Evolutionary conservation across 140 eudicot genomes (phyloP), one percentile per base, ranked within the genome.

Genomic region (Senecio squalidus): DNA sequence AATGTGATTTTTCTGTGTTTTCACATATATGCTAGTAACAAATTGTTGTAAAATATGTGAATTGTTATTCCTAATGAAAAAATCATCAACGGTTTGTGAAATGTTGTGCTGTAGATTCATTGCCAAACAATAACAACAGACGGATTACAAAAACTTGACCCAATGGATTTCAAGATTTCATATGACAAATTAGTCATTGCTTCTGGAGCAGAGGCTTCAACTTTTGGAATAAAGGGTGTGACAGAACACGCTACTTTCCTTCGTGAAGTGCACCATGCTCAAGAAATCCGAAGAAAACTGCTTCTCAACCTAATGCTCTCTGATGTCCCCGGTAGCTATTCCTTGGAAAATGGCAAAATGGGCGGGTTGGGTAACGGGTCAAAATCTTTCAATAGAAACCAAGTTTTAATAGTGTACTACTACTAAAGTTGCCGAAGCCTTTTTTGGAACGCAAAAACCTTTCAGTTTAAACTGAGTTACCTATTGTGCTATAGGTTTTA

Each of bases 191-290:
- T 92, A 60, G 82, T 92, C 18, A 76, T 92, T 34, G 98, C 95
- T 0, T 70, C 94, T 28, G 98, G 98, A 47, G 93, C 98, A 11
- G 82, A 87, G 63, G 96, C 98, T 50, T 84, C 91, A 14, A 92
- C 98, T 52, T 92, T 92, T 63, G 98, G 96, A 45, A 92, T 92
- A 48, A 75, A 81, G 8, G 98, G 98, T 53, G 98, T 89, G 18
- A 72, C 70, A 40, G 96, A 92, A 38, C 84, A 92, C 65, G 98
- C 96, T 7, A 80, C 70, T 52, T 92, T 92, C 49, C 96, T 92
- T 50, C 98, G 98, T 11, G 98, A 92, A 72, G 98, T 92, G 62
- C 75, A 84, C 71, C 96, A 92, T 71, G 98, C 98, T 60, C 96
- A 87, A 51, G 96, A 92, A 76, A 92, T 92, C 55, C 64, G 98